Base-by-base conservation (phyloP, 2,329 filamentous ascomycete species). In the Phaeosphaeria sp. region DNA sequence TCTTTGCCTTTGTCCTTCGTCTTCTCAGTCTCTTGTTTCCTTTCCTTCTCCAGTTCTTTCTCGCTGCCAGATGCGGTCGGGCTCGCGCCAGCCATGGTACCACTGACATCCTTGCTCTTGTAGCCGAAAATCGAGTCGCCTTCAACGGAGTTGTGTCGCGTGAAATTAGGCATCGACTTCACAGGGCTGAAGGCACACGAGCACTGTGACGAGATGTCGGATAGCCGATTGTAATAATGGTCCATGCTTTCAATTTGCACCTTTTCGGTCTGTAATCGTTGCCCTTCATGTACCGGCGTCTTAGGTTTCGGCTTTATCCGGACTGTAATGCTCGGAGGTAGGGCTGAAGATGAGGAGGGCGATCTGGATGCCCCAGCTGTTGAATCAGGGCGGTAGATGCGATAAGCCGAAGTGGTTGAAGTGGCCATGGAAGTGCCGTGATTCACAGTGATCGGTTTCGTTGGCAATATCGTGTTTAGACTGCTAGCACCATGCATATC, bases 61-160 rank as follows among this genome's bases (percentile, higher is more conserved):
- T 63, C 61, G 18, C 53, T 43, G 7, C 54, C 44, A 15, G 44
- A 46, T 20, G 44, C 13, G 17, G 44, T 27, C 7, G 44, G 52
- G 23, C 49, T 50, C 13, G 61, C 59, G 21, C 63, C 64, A 0
- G 58, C 53, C 2, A 52, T 33, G 13, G 68, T 64, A 13, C 64
- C 60, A 0, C 49, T 43, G 17, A 58, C 46, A 17, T 67, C 59
- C 43, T 63, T 60, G 44, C 54, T 59, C 30, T 43, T 60, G 55
- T 69, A 67, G 0, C 65, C 66, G 43, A 73, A 73, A 25, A 72
- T 62, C 2, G 65, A 59, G 50, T 68, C 63, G 3, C 63, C 59
- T 20, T 65, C 63, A 7, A 66, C 48, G 2, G 60, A 63, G 17
- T 67, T 68, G 13, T 65, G 66, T 39, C 64, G 59, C n/a, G 57